A percentile compares a stretch with the other conserved stretches of the same genome.
These are phyloP conservation scores for Colletotrichum tofieldiae DNA, from an alignment of 2,329 filamentous ascomycete species.

Conservation along the genomic window DNA sequence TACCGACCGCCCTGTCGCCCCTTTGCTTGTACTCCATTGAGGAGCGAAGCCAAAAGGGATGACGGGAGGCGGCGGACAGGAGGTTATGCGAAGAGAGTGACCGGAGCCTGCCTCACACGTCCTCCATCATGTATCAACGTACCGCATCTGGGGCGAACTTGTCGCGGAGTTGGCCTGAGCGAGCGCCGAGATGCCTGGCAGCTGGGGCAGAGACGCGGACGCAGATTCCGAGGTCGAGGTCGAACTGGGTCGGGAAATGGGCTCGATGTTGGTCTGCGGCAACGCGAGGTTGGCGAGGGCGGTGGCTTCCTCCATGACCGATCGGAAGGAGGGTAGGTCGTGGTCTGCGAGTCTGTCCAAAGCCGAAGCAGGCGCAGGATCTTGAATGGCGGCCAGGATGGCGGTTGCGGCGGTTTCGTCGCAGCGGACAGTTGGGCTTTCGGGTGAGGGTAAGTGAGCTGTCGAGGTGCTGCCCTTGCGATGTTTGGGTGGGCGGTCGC, in stretches of 20 bases:
- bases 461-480: conserved; percentile 17
- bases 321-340: conserved; percentile 27
- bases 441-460: not conserved
- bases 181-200: conserved; percentile 63
- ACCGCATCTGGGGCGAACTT: conserved; percentile 64
- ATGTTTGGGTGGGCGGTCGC: conserved; percentile 3
- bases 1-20: no score
- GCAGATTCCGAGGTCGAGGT: conserved; percentile 56
- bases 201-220: conserved; percentile 58
- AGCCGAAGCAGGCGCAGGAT: conserved; percentile 26
- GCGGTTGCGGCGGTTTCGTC: conserved; percentile 20
- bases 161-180: conserved; percentile 58
- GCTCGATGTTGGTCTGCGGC: conserved; percentile 54
- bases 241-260: conserved; percentile 66
- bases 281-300: conserved; percentile 34
- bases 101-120: not conserved
- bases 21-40: not conserved
- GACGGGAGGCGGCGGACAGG: not conserved
- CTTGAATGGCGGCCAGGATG: conserved; percentile 29
- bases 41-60: not conserved
- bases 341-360: conserved; percentile 20
- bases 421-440: conserved; percentile 5
- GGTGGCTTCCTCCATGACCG: conserved; percentile 63
- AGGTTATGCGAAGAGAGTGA: not conserved
- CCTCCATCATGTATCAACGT: conserved; percentile 47